Evolutionary conservation across 768 basidiomycete species (phyloP), one percentile per base, ranked within the genome.

Genomic region (Coprinopsis sp.): DNA sequence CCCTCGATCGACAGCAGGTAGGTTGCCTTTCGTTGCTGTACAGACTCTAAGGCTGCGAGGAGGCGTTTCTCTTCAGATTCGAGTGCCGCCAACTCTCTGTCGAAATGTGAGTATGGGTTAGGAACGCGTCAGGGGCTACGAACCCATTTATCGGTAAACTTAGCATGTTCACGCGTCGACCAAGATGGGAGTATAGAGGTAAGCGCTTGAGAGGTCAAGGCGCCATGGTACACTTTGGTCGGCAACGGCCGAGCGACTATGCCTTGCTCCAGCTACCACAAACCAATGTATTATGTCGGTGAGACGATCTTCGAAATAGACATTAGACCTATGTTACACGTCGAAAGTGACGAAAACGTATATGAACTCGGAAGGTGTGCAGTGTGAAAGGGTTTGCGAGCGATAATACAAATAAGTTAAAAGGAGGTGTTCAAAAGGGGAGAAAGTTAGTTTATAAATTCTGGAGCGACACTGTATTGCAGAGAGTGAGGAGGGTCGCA

Each of bases 401-500:
- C 36, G 10, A 37, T 11, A 37, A 37, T 46, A 46, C 8, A 37
- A 25, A 46, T 37, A 37, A 46, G 11, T 46, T 46, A 37, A 7
- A 24, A 37, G 16, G 14, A 29, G 6, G 30, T 11, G 13, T 44
- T 18, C 21, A 46, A 24, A 11, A 30, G 16, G 4, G 21, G 2
- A 18, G 23, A 24, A 19, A 40, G 8, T n/a, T n/a, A n/a, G n/a
- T n/a, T n/a, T n/a, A n/a, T n/a, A n/a, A n/a, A n/a, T n/a, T n/a
- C n/a, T n/a, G 37, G 37, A 13, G 38, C 46, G 24, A 48, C 36
- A 30, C 31, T 48, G 30, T 8, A 16, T 22, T 42, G 38, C 18
- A 48, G 31, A 14, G 19, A 23, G 40, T 30, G 46, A 6, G 16
- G 33, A 3, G 39, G 47, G 6, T 50, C 49, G 13, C 49, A 46